phyloP scores from a whole-genome alignment of 2,329 filamentous ascomycete genomes.

The Aspergillus fructus region DNA sequence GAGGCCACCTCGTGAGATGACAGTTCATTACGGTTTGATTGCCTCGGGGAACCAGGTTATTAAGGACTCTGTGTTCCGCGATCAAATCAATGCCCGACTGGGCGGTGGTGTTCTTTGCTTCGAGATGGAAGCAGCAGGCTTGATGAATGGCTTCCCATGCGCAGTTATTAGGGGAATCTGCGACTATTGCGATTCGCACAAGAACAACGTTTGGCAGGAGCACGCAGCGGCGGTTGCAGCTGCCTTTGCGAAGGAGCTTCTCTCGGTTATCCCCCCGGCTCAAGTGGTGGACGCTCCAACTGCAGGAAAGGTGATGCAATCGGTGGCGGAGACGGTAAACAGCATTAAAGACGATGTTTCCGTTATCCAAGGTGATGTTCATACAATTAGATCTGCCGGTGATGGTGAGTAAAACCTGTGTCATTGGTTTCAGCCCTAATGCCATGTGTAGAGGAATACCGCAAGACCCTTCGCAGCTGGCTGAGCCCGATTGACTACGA shows the following conservation, averaged over 20 bases:
- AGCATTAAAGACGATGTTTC: background rate
- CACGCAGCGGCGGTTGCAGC: background rate
- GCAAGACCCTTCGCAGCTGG: background rate
- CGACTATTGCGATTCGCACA: slow-evolving; percentile 21
- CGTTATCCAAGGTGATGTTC: background rate
- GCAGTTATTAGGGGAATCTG: slow-evolving; percentile 22
- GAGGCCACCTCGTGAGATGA: background rate
- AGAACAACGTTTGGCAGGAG: background rate
- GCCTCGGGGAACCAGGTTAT: background rate
- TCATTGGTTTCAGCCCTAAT: background rate
- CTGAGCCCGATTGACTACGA: background rate
- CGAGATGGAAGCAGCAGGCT: slow-evolving; percentile 1
- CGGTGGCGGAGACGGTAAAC: background rate
- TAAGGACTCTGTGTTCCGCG: background rate
- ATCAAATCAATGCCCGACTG: background rate
- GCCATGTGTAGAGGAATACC: background rate
- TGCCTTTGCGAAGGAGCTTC: background rate
- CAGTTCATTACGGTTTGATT: background rate
- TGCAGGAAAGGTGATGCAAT: background rate
- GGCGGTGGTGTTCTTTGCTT: background rate
- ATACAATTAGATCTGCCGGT: background rate
- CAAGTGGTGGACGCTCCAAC: background rate
- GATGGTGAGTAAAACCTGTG: background rate
- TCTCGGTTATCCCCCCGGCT: background rate
- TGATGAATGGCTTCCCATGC: background rate